Evolutionary conservation across 805 yeast genomes (phyloP), one percentile per base, ranked within the genome.

Genomic region (Wickerhamiella slavikovae): DNA sequence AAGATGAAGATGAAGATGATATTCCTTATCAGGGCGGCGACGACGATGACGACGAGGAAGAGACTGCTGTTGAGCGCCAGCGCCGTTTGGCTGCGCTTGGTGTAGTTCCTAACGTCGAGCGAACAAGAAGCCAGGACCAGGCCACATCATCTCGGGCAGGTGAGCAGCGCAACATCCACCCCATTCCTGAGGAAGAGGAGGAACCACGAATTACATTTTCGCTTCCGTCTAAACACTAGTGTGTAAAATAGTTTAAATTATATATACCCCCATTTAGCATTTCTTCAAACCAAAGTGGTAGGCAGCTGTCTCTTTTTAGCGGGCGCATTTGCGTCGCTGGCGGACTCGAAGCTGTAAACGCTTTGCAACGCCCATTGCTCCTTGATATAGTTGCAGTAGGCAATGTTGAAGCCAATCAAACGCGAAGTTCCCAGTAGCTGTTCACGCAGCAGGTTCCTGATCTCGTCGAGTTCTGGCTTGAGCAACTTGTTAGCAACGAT

Each of bases 331-430:
- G 66, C 71, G 38, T 70, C 74, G 17, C 57, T 58, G 28, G 68
- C 77, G 42, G 78, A 93, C 27, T 67, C 62, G 44, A 70, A 82
- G 45, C 74, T 80, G 20, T 65, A 60, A 40, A 64, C 70, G 47
- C 85, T 96, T 25, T 60, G 62, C 45, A 71, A 51, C 35, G 68
- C 67, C 93, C 94, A 83, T 49, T 75, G 80, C 25, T 62, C 66
- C 45, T 69, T 71, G 35, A 77, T 51, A 41, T 68, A 76, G 40
- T 64, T 67, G 48, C 89, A 57, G 3, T 93, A 95, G 36, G 77
- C 83, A 13, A 79, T 58, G 44, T 89, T 89, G 56, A 64, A 72
- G 7, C 95, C 96, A 27, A 89, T 58, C 35, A 66, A 72, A 27
- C 62, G 57, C 11, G 64, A 57, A 14, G 68, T 67, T 3, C 47